Evolutionary conservation across 306 rosid species (phyloP).

Genomic region (Rosa persica): DNA sequence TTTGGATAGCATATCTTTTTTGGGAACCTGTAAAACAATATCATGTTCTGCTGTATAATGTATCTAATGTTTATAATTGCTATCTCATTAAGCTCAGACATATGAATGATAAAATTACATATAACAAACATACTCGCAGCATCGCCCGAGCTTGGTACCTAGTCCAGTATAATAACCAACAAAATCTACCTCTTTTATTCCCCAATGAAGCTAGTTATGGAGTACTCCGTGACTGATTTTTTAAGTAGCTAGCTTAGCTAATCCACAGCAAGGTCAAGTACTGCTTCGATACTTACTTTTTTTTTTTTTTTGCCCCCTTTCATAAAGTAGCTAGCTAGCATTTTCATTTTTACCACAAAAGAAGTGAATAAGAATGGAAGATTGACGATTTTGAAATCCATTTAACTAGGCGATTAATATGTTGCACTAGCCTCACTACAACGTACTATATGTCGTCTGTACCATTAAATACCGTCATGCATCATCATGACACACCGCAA

Average conservation of each 20-base stretch:
- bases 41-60: too few species aligned
- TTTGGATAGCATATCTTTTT: too few species aligned
- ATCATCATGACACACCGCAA: background rate
- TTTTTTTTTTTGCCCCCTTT: background rate
- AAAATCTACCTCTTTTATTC: conserved; percentile 1
- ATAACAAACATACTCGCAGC: too few species aligned
- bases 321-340: background rate
- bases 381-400: background rate
- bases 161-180: background rate
- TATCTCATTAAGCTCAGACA: too few species aligned
- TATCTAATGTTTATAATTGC: too few species aligned
- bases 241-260: too few species aligned
- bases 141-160: too few species aligned
- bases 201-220: background rate
- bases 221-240: too few species aligned
- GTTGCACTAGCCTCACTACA: background rate
- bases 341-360: background rate
- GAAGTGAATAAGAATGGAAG: background rate
- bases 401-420: background rate
- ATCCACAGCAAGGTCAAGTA: background rate
- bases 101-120: too few species aligned
- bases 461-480: too few species aligned
- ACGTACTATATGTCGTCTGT: too few species aligned
- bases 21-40: too few species aligned
- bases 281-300: background rate